These are phyloP conservation scores for Heracleum sosnowskyi DNA, from an alignment of 129 eudicot genomes.

Conservation along the genomic window DNA sequence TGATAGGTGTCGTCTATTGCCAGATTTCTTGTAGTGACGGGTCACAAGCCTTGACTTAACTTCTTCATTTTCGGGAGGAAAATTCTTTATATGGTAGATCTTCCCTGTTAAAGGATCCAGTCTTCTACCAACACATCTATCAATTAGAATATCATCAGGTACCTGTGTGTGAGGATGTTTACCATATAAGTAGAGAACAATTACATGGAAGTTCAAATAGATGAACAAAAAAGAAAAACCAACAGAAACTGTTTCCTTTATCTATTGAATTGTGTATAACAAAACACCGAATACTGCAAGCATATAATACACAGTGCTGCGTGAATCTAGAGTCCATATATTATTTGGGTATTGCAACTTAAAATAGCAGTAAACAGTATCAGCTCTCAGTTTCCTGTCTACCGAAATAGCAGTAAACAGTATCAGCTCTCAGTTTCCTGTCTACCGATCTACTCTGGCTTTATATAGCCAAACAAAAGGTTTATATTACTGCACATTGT, in stretches of 20 bases:
- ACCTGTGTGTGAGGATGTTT: slow-evolving; percentile 48
- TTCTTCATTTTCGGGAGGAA: slow-evolving; percentile 85
- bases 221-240: not conserved
- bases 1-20: no score
- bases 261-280: not conserved
- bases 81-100: slow-evolving; percentile 71
- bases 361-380: no score
- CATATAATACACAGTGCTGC: not conserved
- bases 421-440: no score
- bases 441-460: no score
- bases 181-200: slow-evolving; percentile 11
- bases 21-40: no score
- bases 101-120: slow-evolving; percentile 91
- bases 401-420: no score
- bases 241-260: not conserved
- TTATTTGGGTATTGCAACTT: no score
- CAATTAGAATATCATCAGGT: slow-evolving; percentile 86
- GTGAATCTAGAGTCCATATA: no score
- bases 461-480: no score
- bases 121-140: slow-evolving; percentile 98
- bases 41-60: slow-evolving; percentile 73
- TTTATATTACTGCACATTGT: no score
- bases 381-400: no score
- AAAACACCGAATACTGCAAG: not conserved
- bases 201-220: not conserved